Conservation (phyloP, 306 rosid genomes). For the Cucurbita maxima region DNA sequence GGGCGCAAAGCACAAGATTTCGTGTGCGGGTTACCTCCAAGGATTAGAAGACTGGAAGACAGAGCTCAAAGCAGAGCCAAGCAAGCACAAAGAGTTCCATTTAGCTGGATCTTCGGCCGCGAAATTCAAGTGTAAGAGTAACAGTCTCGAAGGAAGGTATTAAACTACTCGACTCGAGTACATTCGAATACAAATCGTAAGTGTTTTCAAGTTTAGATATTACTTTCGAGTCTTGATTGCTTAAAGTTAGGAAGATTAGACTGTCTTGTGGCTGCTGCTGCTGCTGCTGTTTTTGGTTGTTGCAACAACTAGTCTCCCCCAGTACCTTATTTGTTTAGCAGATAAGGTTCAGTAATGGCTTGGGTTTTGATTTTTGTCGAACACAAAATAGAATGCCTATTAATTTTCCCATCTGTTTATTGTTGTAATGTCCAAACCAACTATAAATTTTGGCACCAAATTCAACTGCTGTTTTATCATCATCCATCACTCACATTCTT, state of each 20-base stretch:
- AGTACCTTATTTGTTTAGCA: background rate
- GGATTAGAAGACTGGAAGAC: slow-evolving; percentile 39
- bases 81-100: slow-evolving; percentile 23
- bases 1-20: slow-evolving; percentile 34
- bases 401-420: background rate
- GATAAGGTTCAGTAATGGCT: background rate
- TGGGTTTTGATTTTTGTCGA: background rate
- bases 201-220: background rate
- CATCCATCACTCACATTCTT: background rate
- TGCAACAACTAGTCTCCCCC: background rate
- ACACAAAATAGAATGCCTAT: background rate
- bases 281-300: background rate
- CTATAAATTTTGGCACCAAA: background rate
- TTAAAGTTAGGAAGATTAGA: background rate
- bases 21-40: slow-evolving; percentile 26
- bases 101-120: slow-evolving; percentile 37
- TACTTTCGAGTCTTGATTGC: background rate
- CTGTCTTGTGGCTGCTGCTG: background rate
- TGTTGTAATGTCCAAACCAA: background rate
- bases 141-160: background rate
- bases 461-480: background rate
- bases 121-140: slow-evolving; percentile 13
- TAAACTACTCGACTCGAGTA: background rate
- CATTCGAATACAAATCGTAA: background rate
- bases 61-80: slow-evolving; percentile 34